phyloP scores from a whole-genome alignment of 179 eudicot species.

The Spinacia oleracea region DNA sequence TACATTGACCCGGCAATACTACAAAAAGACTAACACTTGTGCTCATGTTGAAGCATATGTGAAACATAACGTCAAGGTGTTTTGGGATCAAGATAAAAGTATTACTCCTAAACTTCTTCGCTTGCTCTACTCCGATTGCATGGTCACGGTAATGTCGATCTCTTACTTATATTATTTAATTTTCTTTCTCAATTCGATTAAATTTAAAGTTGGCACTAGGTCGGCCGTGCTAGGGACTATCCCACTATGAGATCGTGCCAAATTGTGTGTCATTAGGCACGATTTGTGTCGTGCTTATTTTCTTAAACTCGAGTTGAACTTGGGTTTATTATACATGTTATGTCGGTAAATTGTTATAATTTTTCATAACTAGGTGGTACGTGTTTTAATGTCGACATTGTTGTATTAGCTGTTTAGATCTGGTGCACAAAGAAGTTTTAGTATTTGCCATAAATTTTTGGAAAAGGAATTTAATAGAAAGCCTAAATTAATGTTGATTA shows the following conservation, averaged over 20 bases:
- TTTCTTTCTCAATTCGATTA: neutral
- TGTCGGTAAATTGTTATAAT: too few relatives aligned
- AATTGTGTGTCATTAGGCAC: neutral
- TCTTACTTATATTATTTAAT: neutral
- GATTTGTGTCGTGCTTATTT: neutral
- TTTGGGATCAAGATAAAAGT: slow-evolving; percentile 37
- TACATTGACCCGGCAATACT: slow-evolving; percentile 44
- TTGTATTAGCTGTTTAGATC: too few relatives aligned
- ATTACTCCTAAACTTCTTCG: slow-evolving; percentile 60
- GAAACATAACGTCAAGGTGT: slow-evolving; percentile 42
- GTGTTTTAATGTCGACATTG: too few relatives aligned
- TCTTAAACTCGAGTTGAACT: too few relatives aligned
- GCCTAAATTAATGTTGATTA: neutral
- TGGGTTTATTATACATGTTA: too few relatives aligned
- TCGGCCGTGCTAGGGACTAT: neutral
- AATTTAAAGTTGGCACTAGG: neutral
- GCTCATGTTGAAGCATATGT: slow-evolving; percentile 49
- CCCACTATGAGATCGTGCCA: neutral
- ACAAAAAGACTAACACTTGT: slow-evolving; percentile 72
- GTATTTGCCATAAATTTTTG: neutral
- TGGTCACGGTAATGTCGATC: slow-evolving; percentile 46
- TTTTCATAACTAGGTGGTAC: too few relatives aligned
- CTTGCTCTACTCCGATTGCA: slow-evolving; percentile 64
- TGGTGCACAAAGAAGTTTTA: too few relatives aligned
- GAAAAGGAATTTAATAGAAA: neutral